Evolutionary conservation across 495 filamentous ascomycete genomes (phyloP), one percentile per base, ranked within the genome.

Genomic region (Terfezia boudieri): DNA sequence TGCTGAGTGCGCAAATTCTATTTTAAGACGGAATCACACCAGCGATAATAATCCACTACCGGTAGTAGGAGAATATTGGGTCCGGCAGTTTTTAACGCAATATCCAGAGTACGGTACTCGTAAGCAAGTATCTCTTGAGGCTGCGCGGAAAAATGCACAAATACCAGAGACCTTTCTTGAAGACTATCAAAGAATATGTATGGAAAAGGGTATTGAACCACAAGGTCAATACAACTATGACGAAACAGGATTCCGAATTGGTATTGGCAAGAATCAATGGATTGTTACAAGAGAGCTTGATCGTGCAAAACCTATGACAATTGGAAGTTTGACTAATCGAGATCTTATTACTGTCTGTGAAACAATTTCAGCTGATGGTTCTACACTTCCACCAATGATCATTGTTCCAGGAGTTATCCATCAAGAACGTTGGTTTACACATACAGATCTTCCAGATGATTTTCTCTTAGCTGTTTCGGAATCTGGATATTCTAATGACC

Each of bases 331-430:
- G 2, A 32, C 26, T 7, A 37, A 55, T 20, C 26, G 20, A 16
- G 49, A 4, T 37, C 49, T 9, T 52, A 17, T 55, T 8, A 55
- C 48, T 14, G 23, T 58, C 3, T 51, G 54, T 55, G 53, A 58
- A 9, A 3, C 5, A 23, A 26, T 56, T 23, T 54, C 10, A 0
- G 51, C 2, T 22, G 32, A 2, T 1, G 50, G 57, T 9, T 36
- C 36, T 36, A 23, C 48, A 2, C 11, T 56, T 55, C 49, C 53
- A 9, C 49, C 50, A 36, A 55, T 58, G 32, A 35, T 52, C 2
- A 58, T 60, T 43, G 51, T 58, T 35, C 46, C 55, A 50, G 58
- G 56, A 8, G 32, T 5, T 23, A 50, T 5, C 6, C 52, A 60
- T 23, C 49, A 57, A 37, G 32, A 53, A 23, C 51, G 55, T 2